Evolutionary conservation across 164 flowering plant genomes (phyloP).

Genomic region (Stephania cephalantha): DNA sequence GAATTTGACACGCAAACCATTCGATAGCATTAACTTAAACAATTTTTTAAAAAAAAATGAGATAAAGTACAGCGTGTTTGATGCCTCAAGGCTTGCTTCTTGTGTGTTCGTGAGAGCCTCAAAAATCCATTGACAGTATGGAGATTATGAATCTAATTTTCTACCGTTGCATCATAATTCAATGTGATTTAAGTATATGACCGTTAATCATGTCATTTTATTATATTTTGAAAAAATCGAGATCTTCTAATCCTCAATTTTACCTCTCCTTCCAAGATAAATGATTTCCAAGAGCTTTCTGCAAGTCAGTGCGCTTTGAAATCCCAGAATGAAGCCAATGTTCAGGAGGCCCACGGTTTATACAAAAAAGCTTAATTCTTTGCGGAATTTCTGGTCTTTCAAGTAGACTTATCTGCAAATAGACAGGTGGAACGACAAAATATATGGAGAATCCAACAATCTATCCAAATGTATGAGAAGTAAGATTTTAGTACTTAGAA

Average conservation of each 20-base stretch:
- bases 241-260: neutral
- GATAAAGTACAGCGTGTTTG: no score
- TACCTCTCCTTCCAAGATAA: conserved; percentile 96
- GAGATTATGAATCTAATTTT: no score
- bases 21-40: no score
- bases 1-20: neutral
- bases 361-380: conserved; percentile 55
- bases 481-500: neutral
- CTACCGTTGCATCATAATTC: no score
- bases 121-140: no score
- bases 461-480: neutral
- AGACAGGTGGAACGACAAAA: neutral
- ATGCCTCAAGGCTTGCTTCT: no score
- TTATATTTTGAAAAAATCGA: no score
- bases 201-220: no score
- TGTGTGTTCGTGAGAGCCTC: no score
- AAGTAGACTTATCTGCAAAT: conserved; percentile 67
- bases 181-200: no score
- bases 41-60: no score
- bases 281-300: conserved; percentile 90
- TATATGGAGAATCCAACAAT: neutral
- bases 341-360: conserved; percentile 77
- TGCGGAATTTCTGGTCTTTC: conserved; percentile 89
- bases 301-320: conserved; percentile 79
- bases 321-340: conserved; percentile 73